Evolutionary conservation across 257 asterid species (phyloP).

Genomic region (Solanum chiquidenum): DNA sequence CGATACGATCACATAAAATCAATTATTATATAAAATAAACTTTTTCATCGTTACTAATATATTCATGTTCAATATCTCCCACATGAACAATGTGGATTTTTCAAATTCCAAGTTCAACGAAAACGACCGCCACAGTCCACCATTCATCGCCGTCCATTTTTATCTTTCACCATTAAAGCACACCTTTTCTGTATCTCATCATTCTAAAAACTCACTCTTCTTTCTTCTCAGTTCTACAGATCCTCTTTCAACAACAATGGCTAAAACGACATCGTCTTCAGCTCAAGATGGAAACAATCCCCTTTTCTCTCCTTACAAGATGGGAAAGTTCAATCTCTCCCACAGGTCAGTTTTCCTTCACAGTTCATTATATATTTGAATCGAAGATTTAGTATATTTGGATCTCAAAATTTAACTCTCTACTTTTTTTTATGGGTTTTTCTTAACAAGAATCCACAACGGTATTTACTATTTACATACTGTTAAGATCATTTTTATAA

Average conservation of each 20-base stretch:
- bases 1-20: no score
- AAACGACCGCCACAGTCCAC: neutral
- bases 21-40: no score
- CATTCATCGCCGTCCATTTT: neutral
- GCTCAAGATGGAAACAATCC: conserved; percentile 15
- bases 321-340: conserved; percentile 70
- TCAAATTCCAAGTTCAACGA: neutral
- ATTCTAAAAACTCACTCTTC: neutral
- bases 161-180: neutral
- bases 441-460: neutral
- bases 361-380: no score
- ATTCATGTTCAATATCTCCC: neutral
- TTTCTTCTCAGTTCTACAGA: neutral
- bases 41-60: no score
- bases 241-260: conserved; percentile 13
- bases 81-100: neutral
- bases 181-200: no score
- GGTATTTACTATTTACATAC: no score
- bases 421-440: neutral
- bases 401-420: no score
- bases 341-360: conserved; percentile 42
- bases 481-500: no score
- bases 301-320: conserved; percentile 85
- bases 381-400: neutral
- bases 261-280: conserved; percentile 27